These are phyloP conservation scores for Hylodesmum podocarpum DNA, from an alignment of 306 rosid species.

Conservation along the genomic window DNA sequence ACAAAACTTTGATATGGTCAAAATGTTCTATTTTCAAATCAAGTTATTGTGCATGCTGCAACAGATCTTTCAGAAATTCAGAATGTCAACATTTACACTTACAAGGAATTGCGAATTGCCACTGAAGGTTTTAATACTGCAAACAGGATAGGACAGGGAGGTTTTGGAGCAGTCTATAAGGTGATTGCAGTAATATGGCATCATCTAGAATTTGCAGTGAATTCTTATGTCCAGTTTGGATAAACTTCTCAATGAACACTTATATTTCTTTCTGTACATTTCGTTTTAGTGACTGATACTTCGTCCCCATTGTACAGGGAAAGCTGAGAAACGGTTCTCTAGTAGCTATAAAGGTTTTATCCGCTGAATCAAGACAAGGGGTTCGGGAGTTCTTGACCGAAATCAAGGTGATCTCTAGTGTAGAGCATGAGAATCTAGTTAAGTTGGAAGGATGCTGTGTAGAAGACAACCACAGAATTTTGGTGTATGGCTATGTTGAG, in stretches of 20 bases:
- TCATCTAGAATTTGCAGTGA: neutral
- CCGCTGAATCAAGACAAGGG: constrained; percentile 74
- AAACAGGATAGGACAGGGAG: constrained; percentile 80
- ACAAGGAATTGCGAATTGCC: constrained; percentile 62
- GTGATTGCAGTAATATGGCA: constrained; percentile 33
- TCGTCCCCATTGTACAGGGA: constrained; percentile 48
- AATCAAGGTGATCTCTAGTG: constrained; percentile 66
- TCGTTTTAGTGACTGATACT: constrained; percentile 5
- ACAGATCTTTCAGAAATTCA: constrained; percentile 57
- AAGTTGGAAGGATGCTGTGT: constrained; percentile 81
- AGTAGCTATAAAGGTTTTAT: constrained; percentile 74
- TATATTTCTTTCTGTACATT: neutral
- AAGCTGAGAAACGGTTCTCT: constrained; percentile 51
- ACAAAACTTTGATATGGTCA: neutral
- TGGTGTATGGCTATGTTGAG: constrained; percentile 89
- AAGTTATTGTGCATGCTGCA: neutral
- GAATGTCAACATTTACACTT: constrained; percentile 56
- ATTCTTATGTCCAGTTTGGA: neutral
- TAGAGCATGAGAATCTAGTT: constrained; percentile 77
- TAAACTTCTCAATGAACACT: neutral
- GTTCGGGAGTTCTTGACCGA: constrained; percentile 71
- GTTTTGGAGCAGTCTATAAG: constrained; percentile 92
- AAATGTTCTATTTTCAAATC: constrained; percentile 5
- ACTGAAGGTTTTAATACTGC: constrained; percentile 51
- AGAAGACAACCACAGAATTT: constrained; percentile 63